Base-by-base conservation (phyloP, 2,329 filamentous ascomycete species). In the Beauveria medogensis region DNA sequence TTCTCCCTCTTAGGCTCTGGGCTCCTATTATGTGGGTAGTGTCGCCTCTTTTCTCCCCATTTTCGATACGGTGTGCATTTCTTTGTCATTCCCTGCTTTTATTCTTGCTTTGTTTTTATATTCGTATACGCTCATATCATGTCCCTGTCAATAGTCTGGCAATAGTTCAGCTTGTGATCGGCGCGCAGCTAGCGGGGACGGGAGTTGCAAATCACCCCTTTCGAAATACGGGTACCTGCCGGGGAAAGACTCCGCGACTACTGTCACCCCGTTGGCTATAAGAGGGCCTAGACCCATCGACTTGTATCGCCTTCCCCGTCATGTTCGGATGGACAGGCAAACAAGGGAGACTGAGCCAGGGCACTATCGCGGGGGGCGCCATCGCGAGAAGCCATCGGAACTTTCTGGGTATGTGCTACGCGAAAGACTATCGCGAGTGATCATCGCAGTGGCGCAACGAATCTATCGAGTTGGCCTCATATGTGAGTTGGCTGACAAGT, bases 151-250 rank as follows among this genome's bases (percentile, higher is more conserved):
- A 53, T 53, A 53, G 50, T 41, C 50, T 53, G 50, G 12, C 50
- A 53, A 53, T 53, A 53, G 50, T 41, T 12, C 50, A 40, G 40
- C 52, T 44, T 43, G 54, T 48, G 55, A 57, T 57, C 55, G 41
- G 54, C 44, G 30, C 43, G 6, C 6, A 20, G 8, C 24, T n/a
- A 48, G 52, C 37, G 52, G 52, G 37, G 52, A 54, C 52, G 52
- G 52, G 37, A 28, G 37, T 54, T 54, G 52, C 41, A 24, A 54
- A 18, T 50, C 24, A 22, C 18, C 24, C 46, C 41, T 43, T 43
- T 43, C 41, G 3, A 43, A 43, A 43, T n/a, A 18, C 41, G n/a
- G 41, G 41, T 12, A 47, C 46, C 20, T 26, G 20, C 20, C n/a
- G 43, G 26, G 51, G 22, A 22, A 37, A 53, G 14, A 5, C 34